Percentiles rank a stretch among this genome's conserved stretches.
These are phyloP conservation scores for Salisapilia sapeloensis DNA, from an alignment of 352 stramenopile species.

Conservation along the genomic window DNA sequence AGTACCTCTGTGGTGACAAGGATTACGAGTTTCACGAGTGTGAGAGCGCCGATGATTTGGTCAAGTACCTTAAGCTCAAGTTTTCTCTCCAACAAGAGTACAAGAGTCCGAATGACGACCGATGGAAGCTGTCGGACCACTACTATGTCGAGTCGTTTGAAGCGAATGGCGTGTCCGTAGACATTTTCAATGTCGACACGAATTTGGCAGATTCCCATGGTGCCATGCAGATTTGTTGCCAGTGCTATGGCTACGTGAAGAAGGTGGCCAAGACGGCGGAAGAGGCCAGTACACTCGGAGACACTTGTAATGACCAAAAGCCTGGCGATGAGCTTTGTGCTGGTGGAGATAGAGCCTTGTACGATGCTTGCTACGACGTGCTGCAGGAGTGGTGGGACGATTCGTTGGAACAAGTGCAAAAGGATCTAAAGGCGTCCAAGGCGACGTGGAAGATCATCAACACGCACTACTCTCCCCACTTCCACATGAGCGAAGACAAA, in stretches of 20 bases:
- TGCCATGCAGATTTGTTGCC: conserved; percentile 72
- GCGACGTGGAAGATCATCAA: conserved; percentile 81
- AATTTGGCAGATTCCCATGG: conserved; percentile 77
- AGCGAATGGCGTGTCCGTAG: conserved; percentile 64
- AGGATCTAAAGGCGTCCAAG: conserved; percentile 46
- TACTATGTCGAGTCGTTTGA: conserved; percentile 74
- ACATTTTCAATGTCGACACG: conserved; percentile 82
- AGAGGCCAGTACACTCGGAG: conserved; percentile 33
- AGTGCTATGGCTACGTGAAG: conserved; percentile 76
- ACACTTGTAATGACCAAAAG: conserved; percentile 49
- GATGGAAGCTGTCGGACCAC: conserved; percentile 68
- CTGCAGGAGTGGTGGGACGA: conserved; percentile 71
- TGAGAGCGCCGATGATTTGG: conserved; percentile 42
- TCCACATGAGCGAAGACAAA: conserved; percentile 79
- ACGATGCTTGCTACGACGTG: conserved; percentile 48
- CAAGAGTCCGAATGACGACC: conserved; percentile 60
- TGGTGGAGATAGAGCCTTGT: conserved; percentile 44
- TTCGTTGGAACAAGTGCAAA: conserved; percentile 45
- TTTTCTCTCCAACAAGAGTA: conserved; percentile 67
- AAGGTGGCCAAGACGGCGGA: conserved; percentile 25
- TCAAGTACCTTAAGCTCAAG: conserved; percentile 72
- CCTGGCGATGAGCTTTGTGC: conserved; percentile 55
- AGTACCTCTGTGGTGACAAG: conserved; percentile 75
- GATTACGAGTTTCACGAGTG: conserved; percentile 78
- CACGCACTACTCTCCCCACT: conserved; percentile 81